Conservation (phyloP, 495 filamentous ascomycete species). For the Aspergillus carlsbadensis region DNA sequence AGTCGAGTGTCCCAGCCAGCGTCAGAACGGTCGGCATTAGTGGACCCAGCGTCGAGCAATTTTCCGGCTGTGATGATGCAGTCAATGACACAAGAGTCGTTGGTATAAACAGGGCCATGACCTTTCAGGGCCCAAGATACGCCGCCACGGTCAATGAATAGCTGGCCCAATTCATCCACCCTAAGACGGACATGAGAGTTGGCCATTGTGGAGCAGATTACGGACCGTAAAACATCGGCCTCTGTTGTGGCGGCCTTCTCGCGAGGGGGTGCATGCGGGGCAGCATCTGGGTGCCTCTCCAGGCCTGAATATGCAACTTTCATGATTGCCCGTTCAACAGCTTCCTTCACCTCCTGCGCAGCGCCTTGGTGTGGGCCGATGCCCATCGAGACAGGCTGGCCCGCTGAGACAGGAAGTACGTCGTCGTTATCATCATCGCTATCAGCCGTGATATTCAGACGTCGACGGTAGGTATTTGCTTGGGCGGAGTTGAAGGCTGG, state of each 20-base stretch:
- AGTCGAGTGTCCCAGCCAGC: constrained; percentile 13
- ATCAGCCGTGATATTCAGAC: too few relatives aligned
- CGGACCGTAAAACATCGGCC: constrained; percentile 17
- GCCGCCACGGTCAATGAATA: constrained; percentile 21
- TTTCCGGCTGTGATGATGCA: constrained; percentile 33
- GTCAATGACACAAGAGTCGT: constrained; percentile 30
- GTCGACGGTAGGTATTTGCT: neutral
- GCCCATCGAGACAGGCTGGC: too few relatives aligned
- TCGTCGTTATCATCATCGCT: neutral
- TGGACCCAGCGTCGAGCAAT: constrained; percentile 39
- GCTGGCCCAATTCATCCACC: neutral
- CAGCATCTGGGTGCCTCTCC: constrained; percentile 28
- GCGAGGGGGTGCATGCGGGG: constrained; percentile 9
- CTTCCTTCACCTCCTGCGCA: constrained; percentile 13
- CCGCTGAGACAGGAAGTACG: too few relatives aligned
- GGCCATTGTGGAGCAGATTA: constrained; percentile 17
- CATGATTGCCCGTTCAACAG: constrained; percentile 29
- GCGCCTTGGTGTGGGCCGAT: neutral
- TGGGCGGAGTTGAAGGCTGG: neutral
- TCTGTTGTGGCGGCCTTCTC: constrained; percentile 13
- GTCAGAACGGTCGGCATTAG: constrained; percentile 30
- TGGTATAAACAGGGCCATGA: constrained; percentile 26
- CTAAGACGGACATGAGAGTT: constrained; percentile 19
- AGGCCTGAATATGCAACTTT: constrained; percentile 30
- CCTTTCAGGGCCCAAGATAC: constrained; percentile 26